Evolutionary conservation across 2,329 filamentous ascomycete species (phyloP), one percentile per base, ranked within the genome.

Genomic region (Neonectria punicea): DNA sequence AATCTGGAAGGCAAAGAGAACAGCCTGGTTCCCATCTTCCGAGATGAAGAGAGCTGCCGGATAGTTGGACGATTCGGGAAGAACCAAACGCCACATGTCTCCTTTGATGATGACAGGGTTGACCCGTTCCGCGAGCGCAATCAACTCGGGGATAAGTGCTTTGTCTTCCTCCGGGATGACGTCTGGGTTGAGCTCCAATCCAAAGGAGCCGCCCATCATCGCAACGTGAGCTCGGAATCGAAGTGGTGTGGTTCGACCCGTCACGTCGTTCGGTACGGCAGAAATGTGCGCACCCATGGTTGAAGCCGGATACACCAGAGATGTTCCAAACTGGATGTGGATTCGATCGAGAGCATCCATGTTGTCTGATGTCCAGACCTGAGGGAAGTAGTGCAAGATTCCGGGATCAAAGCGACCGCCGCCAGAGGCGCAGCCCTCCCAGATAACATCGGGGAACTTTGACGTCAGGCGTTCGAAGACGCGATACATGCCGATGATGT

Each of bases 181-280:
- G 0, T 77, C 78, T 0, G 89, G 89, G 71, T 90, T 83, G 8
- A 91, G 82, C 73, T 91, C 89, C 11, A 91, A 82, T 0, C 89
- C 89, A 68, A 91, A 91, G 0, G 87, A 89, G 2, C 89, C 89
- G 60, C 89, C 89, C 89, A 90, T 90, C 80, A 90, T 87, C 6
- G 89, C 89, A 0, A 91, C 89, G 60, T 90, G 88, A 0, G 86
- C 87, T 36, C 89, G 87, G 79, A 91, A 90, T 1, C 76, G 75
- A 13, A 91, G 81, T 0, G 88, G 84, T 1, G 85, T 85, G 1
- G 82, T 85, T 20, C 89, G 86, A 0, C 80, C 76, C 0, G 87
- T 89, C 36, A 87, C 77, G 0, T 84, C 82, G 67, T 90, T 91
- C 1, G 89, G 89, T 0, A 89, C 83, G 0, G 84, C 84, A 9